Evolutionary conservation across 768 basidiomycete genomes (phyloP), one percentile per base, ranked within the genome.

Genomic region (Russula sp.): DNA sequence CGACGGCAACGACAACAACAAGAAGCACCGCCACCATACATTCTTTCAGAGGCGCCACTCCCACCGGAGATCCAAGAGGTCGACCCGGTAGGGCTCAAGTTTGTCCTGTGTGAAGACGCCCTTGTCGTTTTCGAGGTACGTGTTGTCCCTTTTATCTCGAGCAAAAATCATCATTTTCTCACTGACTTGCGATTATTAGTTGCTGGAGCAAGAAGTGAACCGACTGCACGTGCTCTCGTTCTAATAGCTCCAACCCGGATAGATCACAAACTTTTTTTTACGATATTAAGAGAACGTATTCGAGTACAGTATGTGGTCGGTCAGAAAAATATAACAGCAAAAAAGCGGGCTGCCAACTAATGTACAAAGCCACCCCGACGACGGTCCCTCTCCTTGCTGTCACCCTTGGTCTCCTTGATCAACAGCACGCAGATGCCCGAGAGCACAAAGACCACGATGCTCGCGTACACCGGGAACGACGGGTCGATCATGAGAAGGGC

Each of bases 401-500:
- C 77, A 8, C 80, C 80, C 11, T 73, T 78, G 9, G 72, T 74
- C 65, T 86, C 87, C 34, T 72, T 75, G 63, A 91, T 70, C 34
- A 86, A 64, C 20, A 90, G 69, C 10, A 90, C 83, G 67, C 81
- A 88, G 9, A 79, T 60, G 5, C 83, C 86, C 34, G 87, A 84
- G 59, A 86, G 61, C 41, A 79, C 66, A 70, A 92, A 90, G 36
- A 86, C 77, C 4, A 75, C 79, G 55, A 85, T 82, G 71, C 89
- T 88, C 45, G 81, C 79, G 65, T 90, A 91, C 32, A 93, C 88
- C 0, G 91, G 91, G 56, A 91, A 76, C 0, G 87, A 79, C 8
- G 80, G 77, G 69, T 85, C 76, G 48, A 92, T 75, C 71, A 81
- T 79, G 39, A 94, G 78, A 5, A 94, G 79, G 22, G 75, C 70